Evolutionary conservation across 768 basidiomycete genomes (phyloP).

Genomic region (Podaxis pistillaris): DNA sequence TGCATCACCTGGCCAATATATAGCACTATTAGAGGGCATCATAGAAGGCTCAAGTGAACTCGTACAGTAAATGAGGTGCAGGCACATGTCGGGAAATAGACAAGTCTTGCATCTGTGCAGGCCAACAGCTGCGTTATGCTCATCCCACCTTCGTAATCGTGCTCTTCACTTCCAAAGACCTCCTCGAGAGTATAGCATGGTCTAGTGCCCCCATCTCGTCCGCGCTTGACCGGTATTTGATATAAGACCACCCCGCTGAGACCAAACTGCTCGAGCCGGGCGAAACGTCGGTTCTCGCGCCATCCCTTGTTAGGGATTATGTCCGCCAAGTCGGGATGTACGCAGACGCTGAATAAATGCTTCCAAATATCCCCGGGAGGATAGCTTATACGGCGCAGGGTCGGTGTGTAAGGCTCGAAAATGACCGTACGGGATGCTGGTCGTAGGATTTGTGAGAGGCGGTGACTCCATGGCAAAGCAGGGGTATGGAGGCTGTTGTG

Average conservation of each 20-base stretch:
- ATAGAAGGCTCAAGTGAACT: background rate
- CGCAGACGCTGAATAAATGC: constrained; percentile 21
- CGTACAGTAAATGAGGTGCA: constrained; percentile 32
- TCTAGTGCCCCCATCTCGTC: background rate
- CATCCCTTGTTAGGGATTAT: constrained; percentile 1
- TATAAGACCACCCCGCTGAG: constrained; percentile 30
- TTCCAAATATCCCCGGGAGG: constrained; percentile 24
- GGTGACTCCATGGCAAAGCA: background rate
- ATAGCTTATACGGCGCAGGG: background rate
- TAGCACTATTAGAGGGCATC: background rate
- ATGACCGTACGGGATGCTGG: background rate
- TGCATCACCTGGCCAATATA: constrained; percentile 27
- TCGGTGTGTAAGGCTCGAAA: background rate
- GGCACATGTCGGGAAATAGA: constrained; percentile 30
- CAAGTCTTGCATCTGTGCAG: constrained; percentile 22
- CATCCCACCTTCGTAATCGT: constrained; percentile 24
- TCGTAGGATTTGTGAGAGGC: background rate
- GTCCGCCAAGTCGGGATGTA: constrained; percentile 24
- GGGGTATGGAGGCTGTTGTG: background rate
- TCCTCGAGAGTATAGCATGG: constrained; percentile 20
- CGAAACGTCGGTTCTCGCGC: constrained; percentile 21
- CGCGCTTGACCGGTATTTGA: constrained; percentile 18
- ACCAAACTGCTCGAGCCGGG: constrained; percentile 26
- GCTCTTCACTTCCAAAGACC: constrained; percentile 27
- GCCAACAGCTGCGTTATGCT: constrained; percentile 28